These are phyloP conservation scores for Fonsecaea pedrosoi DNA, from an alignment of 2,329 filamentous ascomycete genomes.

Conservation along the genomic window DNA sequence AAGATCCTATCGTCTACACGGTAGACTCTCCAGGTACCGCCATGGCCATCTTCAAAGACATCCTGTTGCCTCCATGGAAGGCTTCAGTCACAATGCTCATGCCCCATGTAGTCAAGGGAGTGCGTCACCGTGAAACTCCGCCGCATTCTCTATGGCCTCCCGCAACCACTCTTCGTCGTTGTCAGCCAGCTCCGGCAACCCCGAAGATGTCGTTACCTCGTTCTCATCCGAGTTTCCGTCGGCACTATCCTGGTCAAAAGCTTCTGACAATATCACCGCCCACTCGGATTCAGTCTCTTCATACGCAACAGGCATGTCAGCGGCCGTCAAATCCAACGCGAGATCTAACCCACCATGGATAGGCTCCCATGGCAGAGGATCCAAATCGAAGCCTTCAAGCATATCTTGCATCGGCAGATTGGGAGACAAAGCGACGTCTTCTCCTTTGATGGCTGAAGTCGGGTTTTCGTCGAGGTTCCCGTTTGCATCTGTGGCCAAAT, in stretches of 20 bases:
- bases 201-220: not conserved
- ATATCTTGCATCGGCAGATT: not conserved
- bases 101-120: not conserved
- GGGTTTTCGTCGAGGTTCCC: not conserved
- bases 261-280: not conserved
- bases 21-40: too few relatives aligned
- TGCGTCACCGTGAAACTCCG: not conserved
- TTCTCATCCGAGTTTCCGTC: not conserved
- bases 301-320: not conserved
- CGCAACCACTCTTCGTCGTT: slow-evolving; percentile 7
- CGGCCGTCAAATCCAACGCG: not conserved
- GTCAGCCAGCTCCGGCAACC: not conserved
- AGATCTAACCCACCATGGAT: not conserved
- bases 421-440: not conserved
- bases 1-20: too few relatives aligned
- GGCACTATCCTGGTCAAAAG: not conserved
- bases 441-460: not conserved
- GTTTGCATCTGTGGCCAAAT: not conserved
- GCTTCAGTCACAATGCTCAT: not conserved
- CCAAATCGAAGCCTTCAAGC: not conserved
- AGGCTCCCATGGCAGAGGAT: not conserved
- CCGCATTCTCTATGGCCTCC: not conserved
- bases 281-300: not conserved
- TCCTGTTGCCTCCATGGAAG: not conserved
- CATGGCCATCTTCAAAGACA: too few relatives aligned